Evolutionary conservation across 2,329 filamentous ascomycete genomes (phyloP).

Genomic region (Nannizziopsis barbatae): DNA sequence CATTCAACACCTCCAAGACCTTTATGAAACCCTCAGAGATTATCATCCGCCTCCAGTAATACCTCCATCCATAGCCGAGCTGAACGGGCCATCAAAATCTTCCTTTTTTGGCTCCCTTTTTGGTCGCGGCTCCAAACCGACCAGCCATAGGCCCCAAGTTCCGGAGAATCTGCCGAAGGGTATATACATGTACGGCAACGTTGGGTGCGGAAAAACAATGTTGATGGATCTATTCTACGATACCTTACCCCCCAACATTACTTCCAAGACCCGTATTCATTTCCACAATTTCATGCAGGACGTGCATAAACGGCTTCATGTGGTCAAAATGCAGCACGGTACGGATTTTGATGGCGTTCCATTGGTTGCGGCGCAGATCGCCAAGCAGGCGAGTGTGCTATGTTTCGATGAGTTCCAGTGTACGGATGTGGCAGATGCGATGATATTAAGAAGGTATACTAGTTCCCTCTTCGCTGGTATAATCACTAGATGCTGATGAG

Average conservation of each 20-base stretch:
- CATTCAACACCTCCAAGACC: constrained; percentile 75
- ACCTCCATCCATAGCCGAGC: constrained; percentile 64
- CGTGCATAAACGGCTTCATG: constrained; percentile 81
- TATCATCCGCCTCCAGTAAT: constrained; percentile 66
- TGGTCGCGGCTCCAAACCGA: constrained; percentile 19
- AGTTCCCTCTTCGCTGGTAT: neutral
- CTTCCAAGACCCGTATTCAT: constrained; percentile 81
- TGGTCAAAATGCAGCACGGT: constrained; percentile 78
- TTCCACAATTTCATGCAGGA: constrained; percentile 99
- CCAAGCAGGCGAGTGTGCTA: constrained; percentile 68
- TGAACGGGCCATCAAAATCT: constrained; percentile 33
- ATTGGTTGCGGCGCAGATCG: constrained; percentile 90
- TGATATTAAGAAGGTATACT: constrained; percentile 72
- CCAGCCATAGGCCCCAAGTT: constrained; percentile 38
- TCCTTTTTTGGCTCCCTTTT: constrained; percentile 44
- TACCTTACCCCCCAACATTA: constrained; percentile 68
- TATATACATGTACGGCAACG: constrained; percentile 90
- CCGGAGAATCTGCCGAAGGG: constrained; percentile 71
- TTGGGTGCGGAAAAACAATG: constrained; percentile 98
- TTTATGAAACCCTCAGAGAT: constrained; percentile 66
- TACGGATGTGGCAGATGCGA: constrained; percentile 95
- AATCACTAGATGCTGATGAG: neutral
- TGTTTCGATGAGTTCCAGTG: constrained; percentile 99
- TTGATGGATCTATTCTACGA: constrained; percentile 98
- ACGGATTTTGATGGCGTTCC: constrained; percentile 83